Evolutionary conservation across 1,139 yeast species (phyloP).

Genomic region (Candida glucosophila): DNA sequence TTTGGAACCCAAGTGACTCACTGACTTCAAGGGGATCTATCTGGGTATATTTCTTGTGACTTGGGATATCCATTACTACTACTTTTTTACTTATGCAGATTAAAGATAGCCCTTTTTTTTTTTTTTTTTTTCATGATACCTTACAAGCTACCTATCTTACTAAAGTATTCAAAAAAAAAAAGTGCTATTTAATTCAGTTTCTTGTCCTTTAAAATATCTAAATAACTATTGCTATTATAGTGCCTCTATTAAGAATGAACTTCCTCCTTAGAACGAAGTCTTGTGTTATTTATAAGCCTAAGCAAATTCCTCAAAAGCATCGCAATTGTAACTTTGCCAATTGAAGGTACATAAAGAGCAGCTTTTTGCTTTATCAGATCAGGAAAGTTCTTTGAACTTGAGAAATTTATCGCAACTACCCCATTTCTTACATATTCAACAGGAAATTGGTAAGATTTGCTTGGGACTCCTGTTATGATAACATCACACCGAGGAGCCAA

Average conservation of each 20-base stretch:
- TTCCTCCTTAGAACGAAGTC: too few species aligned
- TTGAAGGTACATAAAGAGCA: constrained; percentile 85
- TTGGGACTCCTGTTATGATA: constrained; percentile 91
- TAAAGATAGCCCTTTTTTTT: too few species aligned
- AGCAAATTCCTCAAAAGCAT: constrained; percentile 85
- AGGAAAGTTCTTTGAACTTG: constrained; percentile 80
- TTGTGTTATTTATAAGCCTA: constrained; percentile 64
- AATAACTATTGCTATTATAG: too few species aligned
- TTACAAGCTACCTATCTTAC: too few species aligned
- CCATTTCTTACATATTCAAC: constrained; percentile 74
- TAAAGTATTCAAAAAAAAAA: too few species aligned
- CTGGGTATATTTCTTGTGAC: constrained; percentile 18
- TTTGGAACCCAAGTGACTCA: constrained; percentile 68
- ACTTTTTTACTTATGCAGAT: too few species aligned
- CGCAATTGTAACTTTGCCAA: constrained; percentile 92
- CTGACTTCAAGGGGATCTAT: constrained; percentile 64
- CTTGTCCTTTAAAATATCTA: too few species aligned
- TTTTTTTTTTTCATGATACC: too few species aligned
- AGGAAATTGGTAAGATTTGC: constrained; percentile 76
- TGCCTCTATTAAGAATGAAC: too few species aligned
- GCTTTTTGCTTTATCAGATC: constrained; percentile 77
- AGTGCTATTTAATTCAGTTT: too few species aligned
- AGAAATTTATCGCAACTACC: constrained; percentile 82
- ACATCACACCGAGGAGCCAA: constrained; percentile 78
- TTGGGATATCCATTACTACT: too few species aligned